phyloP scores from a whole-genome alignment of 768 basidiomycete genomes.

The Megacollybia marginata region DNA sequence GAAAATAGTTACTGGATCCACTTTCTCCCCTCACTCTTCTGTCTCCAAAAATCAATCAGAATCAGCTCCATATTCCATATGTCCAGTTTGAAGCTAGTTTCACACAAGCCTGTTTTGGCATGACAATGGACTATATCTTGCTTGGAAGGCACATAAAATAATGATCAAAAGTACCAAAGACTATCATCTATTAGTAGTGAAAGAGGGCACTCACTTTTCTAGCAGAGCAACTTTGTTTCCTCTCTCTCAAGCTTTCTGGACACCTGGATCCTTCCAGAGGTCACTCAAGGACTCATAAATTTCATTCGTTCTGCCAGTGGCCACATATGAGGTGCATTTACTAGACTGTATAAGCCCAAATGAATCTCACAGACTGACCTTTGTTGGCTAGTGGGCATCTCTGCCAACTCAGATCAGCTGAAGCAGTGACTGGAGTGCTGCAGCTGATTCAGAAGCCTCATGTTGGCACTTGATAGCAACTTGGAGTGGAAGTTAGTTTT shows the following conservation, averaged over 20 bases:
- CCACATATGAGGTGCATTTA: constrained; percentile 97
- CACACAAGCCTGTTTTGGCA: constrained; percentile 85
- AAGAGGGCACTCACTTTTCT: constrained; percentile 57
- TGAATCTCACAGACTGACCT: background rate
- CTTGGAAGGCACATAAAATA: constrained; percentile 65
- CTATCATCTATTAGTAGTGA: constrained; percentile 23
- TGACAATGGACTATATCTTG: constrained; percentile 85
- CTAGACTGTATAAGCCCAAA: constrained; percentile 26
- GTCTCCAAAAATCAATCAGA: constrained; percentile 61
- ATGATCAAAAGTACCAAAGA: constrained; percentile 68
- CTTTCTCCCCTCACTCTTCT: constrained; percentile 88
- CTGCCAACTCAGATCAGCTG: no score
- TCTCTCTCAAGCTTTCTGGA: constrained; percentile 69
- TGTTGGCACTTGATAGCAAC: no score
- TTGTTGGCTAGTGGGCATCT: no score
- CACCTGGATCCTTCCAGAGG: constrained; percentile 75
- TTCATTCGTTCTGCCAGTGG: no score
- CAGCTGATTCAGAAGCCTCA: no score
- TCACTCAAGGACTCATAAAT: constrained; percentile 58
- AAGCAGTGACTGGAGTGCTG: no score
- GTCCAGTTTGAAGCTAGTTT: constrained; percentile 78
- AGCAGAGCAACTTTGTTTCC: constrained; percentile 90
- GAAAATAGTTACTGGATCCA: constrained; percentile 76
- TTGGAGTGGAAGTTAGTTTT: no score
- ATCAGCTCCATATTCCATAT: constrained; percentile 49